Evolutionary conservation across 2,329 filamentous ascomycete species (phyloP), one percentile per base, ranked within the genome.

Genomic region (Samsoniella hepiali): DNA sequence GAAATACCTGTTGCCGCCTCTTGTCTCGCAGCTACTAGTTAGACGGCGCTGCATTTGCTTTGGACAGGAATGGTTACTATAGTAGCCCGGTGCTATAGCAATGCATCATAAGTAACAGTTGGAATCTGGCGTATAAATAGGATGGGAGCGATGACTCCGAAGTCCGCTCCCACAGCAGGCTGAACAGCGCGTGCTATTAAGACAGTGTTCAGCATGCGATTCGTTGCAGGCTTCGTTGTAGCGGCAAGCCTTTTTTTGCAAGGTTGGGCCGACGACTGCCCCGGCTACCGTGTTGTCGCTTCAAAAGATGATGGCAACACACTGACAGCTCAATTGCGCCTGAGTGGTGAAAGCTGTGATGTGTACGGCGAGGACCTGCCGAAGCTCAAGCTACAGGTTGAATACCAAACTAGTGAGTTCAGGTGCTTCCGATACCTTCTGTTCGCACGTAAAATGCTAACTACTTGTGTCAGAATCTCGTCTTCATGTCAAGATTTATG

Each of bases 401-500:
- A 59, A 36, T 59, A 59, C 34, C 57, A 59, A 38, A 59, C 57
- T 29, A 11, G 57, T 59, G 22, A 38, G 57, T 38, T 11, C 13
- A 15, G 9, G 8, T 15, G 15, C 38, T 5, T 3, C 8, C 13
- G 15, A 15, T 15, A 1, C 22, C 22, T 22, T 22, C 1, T 40
- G 2, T 40, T 15, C 38, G 3, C 5, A 40, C 15, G 22, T 15
- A 3, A 15, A 40, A 40, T 40, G 38, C 38, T 40, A 15, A 40
- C 10, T 5, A 38, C 5, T 1, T 15, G 22, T 13, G 10, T 40
- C 32, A 88, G 87, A 85, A 51, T 79, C 82, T 29, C 87, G 89
- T n/a, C 81, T 93, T 3, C 90, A 91, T 71, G 86, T 93, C 70
- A 84, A 89, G 69, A 91, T 93, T 63, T 85, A 88, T 66, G 91